Evolutionary conservation across 202 grass and related monocot species (phyloP), one percentile per base, ranked within the genome.

Genomic region (Tripidium arundinaceum): DNA sequence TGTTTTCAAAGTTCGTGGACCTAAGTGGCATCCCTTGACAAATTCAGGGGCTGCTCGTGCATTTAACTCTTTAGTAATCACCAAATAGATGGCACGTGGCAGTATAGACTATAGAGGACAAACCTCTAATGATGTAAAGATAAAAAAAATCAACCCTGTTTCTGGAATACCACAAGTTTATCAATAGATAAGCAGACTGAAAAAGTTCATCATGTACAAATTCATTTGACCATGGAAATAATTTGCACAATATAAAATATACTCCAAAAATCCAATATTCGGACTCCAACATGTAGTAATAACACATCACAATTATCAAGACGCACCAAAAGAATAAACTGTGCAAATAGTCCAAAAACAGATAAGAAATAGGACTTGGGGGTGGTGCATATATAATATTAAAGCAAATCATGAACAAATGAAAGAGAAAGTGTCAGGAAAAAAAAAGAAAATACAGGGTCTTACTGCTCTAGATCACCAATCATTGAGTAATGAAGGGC

Each of bases 391-490:
- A 66, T 27, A 65, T 22, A 52, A 64, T 78, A 34, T 68, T 70
- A 74, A 72, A 83, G 46, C 18, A 26, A 73, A 63, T 13, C 62
- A 68, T 72, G 38, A 77, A 76, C 42, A 74, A 55, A 62, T 55
- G 18, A 39, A 8, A 65, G 28, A 80, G 46, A 78, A 64, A 49
- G 36, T 81, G 19, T 15, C 22, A 77, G 38, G 18, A 18, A 2
- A 60, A 58, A 60, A 58, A 41, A 75, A 46, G 47, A 49, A 49
- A 77, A 78, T 78, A 68, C 47, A 88, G 50, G 43, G 83, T 81
- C 92, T 94, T 94, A 98, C 95, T 89, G 83, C 86, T 98, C 90
- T 89, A 98, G 80, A 63, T 94, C 88, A 76, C 72, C 42, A 40
- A 81, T 87, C 84, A 87, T 94, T 25, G 81, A 86, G 86, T 93